Conservation (phyloP, 2,329 filamentous ascomycete species). For the Trichoderma koningii region DNA sequence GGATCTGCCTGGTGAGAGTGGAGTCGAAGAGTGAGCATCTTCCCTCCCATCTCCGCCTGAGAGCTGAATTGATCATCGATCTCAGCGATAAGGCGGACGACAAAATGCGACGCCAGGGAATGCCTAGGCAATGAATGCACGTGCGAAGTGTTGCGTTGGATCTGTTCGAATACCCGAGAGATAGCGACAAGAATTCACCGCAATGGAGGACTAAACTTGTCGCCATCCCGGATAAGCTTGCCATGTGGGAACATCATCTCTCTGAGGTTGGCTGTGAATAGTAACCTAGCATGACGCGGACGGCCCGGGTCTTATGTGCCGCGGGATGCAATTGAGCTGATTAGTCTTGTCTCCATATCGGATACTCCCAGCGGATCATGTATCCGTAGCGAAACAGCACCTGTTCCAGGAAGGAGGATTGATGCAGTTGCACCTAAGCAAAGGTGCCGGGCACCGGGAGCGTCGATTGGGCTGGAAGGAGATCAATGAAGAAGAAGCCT, state of each 20-base stretch:
- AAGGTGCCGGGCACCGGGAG: not conserved
- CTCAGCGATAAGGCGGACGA: constrained; percentile 16
- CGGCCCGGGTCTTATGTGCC: constrained; percentile 3
- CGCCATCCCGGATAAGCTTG: constrained; percentile 2
- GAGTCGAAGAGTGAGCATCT: not conserved
- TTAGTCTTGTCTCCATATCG: not conserved
- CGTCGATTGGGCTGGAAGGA: not conserved
- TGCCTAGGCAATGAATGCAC: not conserved
- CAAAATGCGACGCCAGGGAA: not conserved
- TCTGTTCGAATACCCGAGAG: not conserved
- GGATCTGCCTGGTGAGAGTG: too few species aligned
- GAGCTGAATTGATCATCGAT: constrained; percentile 18
- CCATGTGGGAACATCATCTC: not conserved
- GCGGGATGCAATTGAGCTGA: not conserved
- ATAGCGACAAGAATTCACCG: constrained; percentile 11
- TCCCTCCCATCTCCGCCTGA: not conserved
- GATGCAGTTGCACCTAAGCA: not conserved
- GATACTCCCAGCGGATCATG: not conserved
- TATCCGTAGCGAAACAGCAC: not conserved
- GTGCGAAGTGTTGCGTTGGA: not conserved
- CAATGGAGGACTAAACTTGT: not conserved
- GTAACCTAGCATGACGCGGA: not conserved
- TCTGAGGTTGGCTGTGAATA: too few species aligned
- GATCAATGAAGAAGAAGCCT: not conserved
- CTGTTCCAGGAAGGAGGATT: too few species aligned